Conservation (phyloP, 2,329 filamentous ascomycete species). For the Ophiocordyceps unilateralis region DNA sequence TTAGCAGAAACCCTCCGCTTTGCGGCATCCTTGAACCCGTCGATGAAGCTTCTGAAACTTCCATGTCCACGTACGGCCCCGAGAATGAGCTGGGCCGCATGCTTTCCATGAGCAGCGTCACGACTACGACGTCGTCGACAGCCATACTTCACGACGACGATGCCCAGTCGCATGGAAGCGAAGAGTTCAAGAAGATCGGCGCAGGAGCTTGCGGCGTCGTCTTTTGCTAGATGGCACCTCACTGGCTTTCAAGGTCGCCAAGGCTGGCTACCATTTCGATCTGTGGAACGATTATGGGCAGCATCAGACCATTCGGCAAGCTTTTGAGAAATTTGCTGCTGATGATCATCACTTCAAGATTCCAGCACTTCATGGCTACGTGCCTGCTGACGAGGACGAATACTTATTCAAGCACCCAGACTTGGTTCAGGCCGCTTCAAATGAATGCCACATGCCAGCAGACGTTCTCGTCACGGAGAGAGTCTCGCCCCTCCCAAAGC, state of each 20-base stretch:
- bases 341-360: slow-evolving; percentile 1
- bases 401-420: slow-evolving; percentile 3
- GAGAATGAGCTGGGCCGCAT: too few relatives aligned
- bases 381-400: not conserved
- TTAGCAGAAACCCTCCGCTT: too few relatives aligned
- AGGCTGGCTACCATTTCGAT: slow-evolving; percentile 1
- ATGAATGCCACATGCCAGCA: slow-evolving; percentile 5
- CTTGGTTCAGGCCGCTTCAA: slow-evolving; percentile 2
- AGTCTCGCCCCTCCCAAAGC: slow-evolving; percentile 9
- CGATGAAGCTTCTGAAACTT: too few relatives aligned
- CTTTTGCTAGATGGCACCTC: slow-evolving; percentile 2
- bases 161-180: too few relatives aligned
- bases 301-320: not conserved
- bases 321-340: not conserved
- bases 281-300: slow-evolving; percentile 4
- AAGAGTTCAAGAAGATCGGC: slow-evolving; percentile 6
- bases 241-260: slow-evolving; percentile 5
- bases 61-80: too few relatives aligned
- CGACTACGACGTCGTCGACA: too few relatives aligned
- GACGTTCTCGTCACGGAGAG: slow-evolving; percentile 7
- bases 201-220: slow-evolving; percentile 7
- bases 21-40: too few relatives aligned
- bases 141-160: too few relatives aligned
- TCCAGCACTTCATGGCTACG: slow-evolving; percentile 1
- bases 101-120: too few relatives aligned